Base-by-base conservation (phyloP, 495 filamentous ascomycete species). In the Hyaloscypha bicolor region DNA sequence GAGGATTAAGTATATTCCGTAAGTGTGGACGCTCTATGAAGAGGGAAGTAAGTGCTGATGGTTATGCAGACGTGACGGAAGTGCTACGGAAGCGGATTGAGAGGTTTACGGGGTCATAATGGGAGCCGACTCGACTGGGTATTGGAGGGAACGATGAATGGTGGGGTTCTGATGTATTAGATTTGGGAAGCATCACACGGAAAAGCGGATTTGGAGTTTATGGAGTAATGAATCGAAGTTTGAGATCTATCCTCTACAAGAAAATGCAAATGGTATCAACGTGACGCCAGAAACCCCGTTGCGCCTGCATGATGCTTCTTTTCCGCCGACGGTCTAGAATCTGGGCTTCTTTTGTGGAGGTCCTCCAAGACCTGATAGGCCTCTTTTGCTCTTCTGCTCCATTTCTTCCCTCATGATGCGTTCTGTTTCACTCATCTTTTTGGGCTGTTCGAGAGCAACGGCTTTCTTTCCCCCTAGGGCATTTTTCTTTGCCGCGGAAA, bases 371-470 rank as follows among this genome's bases (percentile, higher is more conserved):
- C 77, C 78, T 31, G 72, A 73, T 6, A 62, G 60, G 45, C 82
- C 86, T 30, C 86, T 80, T 16, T 75, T 71, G 55, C 88, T 82
- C 75, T 94, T 94, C 42, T 84, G 81, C 71, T 94, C 89, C 73
- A 91, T 83, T 71, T 94, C 93, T 67, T 91, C 89, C 75, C 89
- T 91, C 93, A 96, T 96, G 66, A 95, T 95, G 64, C 93, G 82
- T 69, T 96, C 93, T n/a, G 90, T 90, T 76, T 95, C 91, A 68
- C 89, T 91, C 85, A 95, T 93, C 80, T 91, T 92, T 68, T 91
- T 91, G 3, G 86, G 84, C 53, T 81, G 83, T 60, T 87, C 81
- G 16, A 83, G 80, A 33, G 80, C 75, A 0, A 70, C 60, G 5
- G 82, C 78, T 74, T 91, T 91, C 79, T 90, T 91, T 14, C 82